Evolutionary conservation across 23 red algal genomes (phyloP).

Genomic region (Gracilaria gracilis): DNA sequence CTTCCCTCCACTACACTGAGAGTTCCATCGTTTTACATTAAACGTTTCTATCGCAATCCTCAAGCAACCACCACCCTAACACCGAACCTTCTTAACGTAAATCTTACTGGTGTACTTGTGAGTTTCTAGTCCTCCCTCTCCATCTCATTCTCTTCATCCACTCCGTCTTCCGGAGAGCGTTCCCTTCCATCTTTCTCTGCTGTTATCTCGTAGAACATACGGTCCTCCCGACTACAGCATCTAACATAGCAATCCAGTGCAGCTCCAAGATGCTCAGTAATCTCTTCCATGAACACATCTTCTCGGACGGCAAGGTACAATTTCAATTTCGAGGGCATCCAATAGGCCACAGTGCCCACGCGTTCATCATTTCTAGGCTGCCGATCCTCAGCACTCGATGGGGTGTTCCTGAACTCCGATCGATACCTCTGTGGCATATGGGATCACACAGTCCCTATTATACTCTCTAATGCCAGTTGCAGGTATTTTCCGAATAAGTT

Average conservation of each 20-base stretch:
- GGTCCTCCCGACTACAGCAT: background rate
- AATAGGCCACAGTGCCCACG: background rate
- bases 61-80: background rate
- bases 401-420: background rate
- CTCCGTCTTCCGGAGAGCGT: background rate
- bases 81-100: background rate
- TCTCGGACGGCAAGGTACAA: background rate
- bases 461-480: background rate
- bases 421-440: background rate
- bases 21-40: conserved; percentile 4
- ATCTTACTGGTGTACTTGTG: background rate
- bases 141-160: background rate
- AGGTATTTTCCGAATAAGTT: background rate
- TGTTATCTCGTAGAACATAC: background rate
- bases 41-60: conserved; percentile 11
- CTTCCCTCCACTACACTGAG: background rate
- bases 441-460: background rate
- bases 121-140: too few relatives aligned
- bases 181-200: background rate
- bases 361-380: background rate
- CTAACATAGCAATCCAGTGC: conserved; percentile 8
- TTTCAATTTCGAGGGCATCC: background rate
- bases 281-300: conserved; percentile 2
- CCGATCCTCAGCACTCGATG: background rate
- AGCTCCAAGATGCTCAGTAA: background rate